Percentiles rank a stretch among this genome's conserved stretches.
phyloP scores from a whole-genome alignment of 129 eudicot genomes.

The Deinandra increscens region DNA sequence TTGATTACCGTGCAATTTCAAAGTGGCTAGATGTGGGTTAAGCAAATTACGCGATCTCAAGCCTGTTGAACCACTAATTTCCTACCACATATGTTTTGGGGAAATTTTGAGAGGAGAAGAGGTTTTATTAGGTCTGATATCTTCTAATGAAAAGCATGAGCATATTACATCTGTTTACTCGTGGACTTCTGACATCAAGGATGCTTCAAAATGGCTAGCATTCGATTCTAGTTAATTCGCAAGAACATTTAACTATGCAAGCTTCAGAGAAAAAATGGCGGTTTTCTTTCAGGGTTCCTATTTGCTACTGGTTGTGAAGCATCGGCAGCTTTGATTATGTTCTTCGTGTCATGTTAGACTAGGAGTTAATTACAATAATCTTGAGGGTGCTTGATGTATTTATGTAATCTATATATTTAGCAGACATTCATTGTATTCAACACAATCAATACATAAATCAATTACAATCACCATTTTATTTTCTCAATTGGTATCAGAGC shows the following conservation, averaged over 20 bases:
- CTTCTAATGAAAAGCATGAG: conserved; percentile 39
- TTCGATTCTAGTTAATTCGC: conserved; percentile 54
- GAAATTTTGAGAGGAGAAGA: conserved; percentile 52
- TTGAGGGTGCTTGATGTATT: too few species aligned
- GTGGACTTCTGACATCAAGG: conserved; percentile 51
- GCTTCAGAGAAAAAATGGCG: conserved; percentile 29
- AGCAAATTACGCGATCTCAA: conserved; percentile 40
- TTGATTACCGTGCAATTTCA: conserved; percentile 62
- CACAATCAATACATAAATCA: too few species aligned
- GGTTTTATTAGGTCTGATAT: conserved; percentile 50
- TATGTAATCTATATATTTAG: too few species aligned
- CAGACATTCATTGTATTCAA: too few species aligned
- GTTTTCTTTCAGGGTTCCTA: conserved; percentile 41
- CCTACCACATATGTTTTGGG: conserved; percentile 46
- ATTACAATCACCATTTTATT: too few species aligned
- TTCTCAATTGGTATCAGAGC: too few species aligned
- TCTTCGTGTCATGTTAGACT: too few species aligned
- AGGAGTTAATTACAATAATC: too few species aligned
- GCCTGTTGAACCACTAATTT: conserved; percentile 51
- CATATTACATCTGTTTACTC: conserved; percentile 45
- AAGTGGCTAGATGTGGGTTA: conserved; percentile 62
- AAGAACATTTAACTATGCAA: conserved; percentile 11
- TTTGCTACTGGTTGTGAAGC: conserved; percentile 58
- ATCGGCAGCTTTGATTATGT: conserved; percentile 43
- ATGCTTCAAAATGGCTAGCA: conserved; percentile 56